These are phyloP conservation scores for Omphalea diandra DNA, from an alignment of 441 rosid species.

Conservation along the genomic window DNA sequence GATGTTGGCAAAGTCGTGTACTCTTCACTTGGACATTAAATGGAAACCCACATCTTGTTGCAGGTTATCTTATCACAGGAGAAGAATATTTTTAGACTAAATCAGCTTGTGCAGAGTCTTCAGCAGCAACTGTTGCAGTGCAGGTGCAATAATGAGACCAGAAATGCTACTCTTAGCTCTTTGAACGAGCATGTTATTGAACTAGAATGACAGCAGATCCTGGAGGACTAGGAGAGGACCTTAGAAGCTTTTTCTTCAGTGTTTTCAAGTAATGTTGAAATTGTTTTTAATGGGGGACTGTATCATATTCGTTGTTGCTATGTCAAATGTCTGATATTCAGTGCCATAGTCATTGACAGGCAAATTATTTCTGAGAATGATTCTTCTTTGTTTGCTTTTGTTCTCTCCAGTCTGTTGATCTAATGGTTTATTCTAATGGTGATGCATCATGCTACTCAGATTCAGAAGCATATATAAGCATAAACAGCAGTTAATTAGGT, in stretches of 20 bases:
- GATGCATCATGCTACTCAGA: not conserved
- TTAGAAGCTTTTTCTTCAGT: not conserved
- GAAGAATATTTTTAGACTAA: slow-evolving; percentile 68
- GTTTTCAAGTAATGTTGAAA: not conserved
- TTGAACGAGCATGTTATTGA: slow-evolving; percentile 47
- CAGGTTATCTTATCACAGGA: slow-evolving; percentile 80
- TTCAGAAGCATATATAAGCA: not conserved
- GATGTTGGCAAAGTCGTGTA: not conserved
- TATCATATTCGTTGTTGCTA: not conserved
- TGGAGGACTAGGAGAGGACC: slow-evolving; percentile 41
- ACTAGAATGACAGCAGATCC: slow-evolving; percentile 45
- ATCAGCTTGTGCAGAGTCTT: slow-evolving; percentile 62
- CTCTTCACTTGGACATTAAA: not conserved
- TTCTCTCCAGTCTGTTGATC: not conserved
- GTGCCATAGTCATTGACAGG: not conserved
- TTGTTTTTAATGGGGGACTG: not conserved
- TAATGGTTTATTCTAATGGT: not conserved
- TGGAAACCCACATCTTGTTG: not conserved
- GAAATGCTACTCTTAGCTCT: slow-evolving; percentile 35
- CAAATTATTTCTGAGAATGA: slow-evolving; percentile 7
- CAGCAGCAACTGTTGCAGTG: slow-evolving; percentile 57
- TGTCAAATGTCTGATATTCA: not conserved
- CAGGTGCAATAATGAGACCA: slow-evolving; percentile 39
- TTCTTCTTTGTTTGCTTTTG: not conserved
- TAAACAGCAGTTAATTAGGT: too few species aligned